Evolutionary conservation across 805 yeast species (phyloP), one percentile per base, ranked within the genome.

Genomic region (Metschnikowia santaceciliae): DNA sequence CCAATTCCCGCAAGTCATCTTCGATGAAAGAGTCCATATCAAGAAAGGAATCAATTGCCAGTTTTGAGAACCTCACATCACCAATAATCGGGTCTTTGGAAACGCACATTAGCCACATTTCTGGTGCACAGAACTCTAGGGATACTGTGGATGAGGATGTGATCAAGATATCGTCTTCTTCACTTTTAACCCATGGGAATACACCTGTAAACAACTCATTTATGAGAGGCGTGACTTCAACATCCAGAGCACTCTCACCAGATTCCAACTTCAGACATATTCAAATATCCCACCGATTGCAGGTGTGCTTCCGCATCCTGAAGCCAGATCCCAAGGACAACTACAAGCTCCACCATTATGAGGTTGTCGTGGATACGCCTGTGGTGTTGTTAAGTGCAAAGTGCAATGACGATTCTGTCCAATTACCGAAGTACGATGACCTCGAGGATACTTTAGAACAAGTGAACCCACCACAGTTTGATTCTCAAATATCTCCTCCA

Each of bases 351-450:
- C 90, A 85, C 59, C 91, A 87, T 63, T 87, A 83, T 60, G 95
- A 87, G 58, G 91, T 87, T 19, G 80, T 87, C 41, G 86, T 87
- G 37, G 94, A 87, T 61, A 86, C 92, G 0, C 94, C 94, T 0
- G 73, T 87, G 35, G 75, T 78, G 33, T 62, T 74, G 51, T 61
- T 74, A 45, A 72, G 77, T 55, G 62, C 77, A 0, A 70, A 70
- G 52, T 74, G 78, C 56, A 66, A 65, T 54, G 77, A 71, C 6
- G 72, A 58, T 4, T 69, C 76, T 1, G 61, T 66, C 6, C 77
- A 73, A 53, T 63, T 74, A 42, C 79, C 79, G 0, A 63, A 60
- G 46, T 74, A 74, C 45, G 66, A 69, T 46, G 75, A 69, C 26
- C 52, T 68, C 4, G 34, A 44, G 15, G 41, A 15, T 10, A 23